Evolutionary conservation across 352 stramenopile genomes (phyloP), one percentile per base, ranked within the genome.

Genomic region (Pseudoperonospora humuli): DNA sequence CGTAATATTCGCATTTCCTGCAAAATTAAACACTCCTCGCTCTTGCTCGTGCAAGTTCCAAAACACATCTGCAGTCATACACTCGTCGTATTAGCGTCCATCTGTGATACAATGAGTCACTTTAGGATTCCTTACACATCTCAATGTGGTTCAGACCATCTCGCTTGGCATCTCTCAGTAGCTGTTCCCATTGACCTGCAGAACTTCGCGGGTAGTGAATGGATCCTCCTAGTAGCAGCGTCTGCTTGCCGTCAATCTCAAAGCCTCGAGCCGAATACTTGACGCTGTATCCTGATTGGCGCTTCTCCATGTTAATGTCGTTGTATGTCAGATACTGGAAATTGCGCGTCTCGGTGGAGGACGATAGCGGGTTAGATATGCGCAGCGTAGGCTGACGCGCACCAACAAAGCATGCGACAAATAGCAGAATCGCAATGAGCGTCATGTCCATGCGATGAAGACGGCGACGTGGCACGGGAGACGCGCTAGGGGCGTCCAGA

Each of bases 91-190:
- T n/a, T n/a, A n/a, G n/a, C n/a, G n/a, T n/a, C n/a, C n/a, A n/a
- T n/a, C n/a, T n/a, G 45, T 15, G n/a, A 3, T 15, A 29, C 29
- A n/a, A n/a, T n/a, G n/a, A n/a, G n/a, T n/a, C n/a, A n/a, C n/a
- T n/a, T n/a, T n/a, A n/a, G n/a, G n/a, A n/a, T n/a, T 1, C 60
- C 75, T 32, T 72, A 88, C 73, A 82, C 47, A 89, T 62, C 28
- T 84, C 65, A 10, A 89, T 40, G 28, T 83, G 66, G 45, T 89
- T 89, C n/a, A 84, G 61, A 29, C 77, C 72, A 45, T 86, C 77
- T 42, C 72, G 59, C 48, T 83, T 82, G 43, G 71, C 74, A 38
- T 81, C 77, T 40, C 54, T 53, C 26, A 89, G 45, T 24, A 84
- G 28, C 28, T 75, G 47, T 38, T 74, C 54, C 77, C 74, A 89